Evolutionary conservation across 1,284 basidiomycete genomes (phyloP).

Genomic region (Tilletia walkeri): DNA sequence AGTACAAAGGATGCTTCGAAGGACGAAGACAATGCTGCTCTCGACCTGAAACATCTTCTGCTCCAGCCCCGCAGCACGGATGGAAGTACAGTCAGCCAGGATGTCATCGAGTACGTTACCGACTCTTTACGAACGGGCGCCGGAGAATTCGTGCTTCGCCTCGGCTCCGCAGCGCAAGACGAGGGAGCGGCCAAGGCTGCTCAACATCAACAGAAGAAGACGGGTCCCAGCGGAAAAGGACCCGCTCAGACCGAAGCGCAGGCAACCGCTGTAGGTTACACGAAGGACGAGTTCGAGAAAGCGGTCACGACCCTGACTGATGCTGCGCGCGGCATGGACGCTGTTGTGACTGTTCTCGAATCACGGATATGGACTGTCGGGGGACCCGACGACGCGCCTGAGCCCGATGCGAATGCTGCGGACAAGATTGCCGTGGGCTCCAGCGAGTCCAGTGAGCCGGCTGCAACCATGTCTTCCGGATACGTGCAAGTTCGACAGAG

Average conservation of each 20-base stretch:
- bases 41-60: conserved; percentile 28
- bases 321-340: conserved; percentile 33
- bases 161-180: conserved; percentile 25
- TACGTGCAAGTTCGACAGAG: conserved; percentile 25
- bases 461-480: not conserved
- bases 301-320: conserved; percentile 32
- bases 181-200: conserved; percentile 15
- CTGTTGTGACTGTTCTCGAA: conserved; percentile 31
- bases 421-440: not conserved
- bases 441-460: conserved; percentile 11
- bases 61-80: conserved; percentile 23
- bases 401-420: not conserved
- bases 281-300: conserved; percentile 31
- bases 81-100: conserved; percentile 12
- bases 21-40: not conserved
- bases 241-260: not conserved
- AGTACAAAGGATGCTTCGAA: not conserved
- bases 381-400: not conserved
- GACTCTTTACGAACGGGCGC: conserved; percentile 34
- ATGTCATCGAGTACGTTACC: conserved; percentile 32
- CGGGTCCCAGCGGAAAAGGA: not conserved
- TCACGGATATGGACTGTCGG: conserved; percentile 21
- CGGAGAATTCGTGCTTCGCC: conserved; percentile 36
- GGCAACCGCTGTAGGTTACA: conserved; percentile 18
- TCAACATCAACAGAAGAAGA: conserved; percentile 9